These are phyloP conservation scores for Blastomyces gilchristii DNA, from an alignment of 2,329 filamentous ascomycete genomes.

Conservation along the genomic window DNA sequence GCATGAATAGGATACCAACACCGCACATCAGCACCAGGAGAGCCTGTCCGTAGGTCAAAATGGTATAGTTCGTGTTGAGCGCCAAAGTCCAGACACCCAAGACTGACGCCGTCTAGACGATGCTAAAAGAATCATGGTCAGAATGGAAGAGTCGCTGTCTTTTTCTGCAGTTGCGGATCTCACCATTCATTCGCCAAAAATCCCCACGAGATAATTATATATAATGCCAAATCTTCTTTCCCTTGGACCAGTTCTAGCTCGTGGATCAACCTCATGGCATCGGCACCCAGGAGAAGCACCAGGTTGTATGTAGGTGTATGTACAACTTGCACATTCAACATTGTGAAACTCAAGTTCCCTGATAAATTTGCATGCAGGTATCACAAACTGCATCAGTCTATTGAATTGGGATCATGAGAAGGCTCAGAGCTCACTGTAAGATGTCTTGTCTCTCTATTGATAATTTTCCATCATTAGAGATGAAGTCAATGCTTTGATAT, in stretches of 20 bases:
- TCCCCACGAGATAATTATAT: neutral
- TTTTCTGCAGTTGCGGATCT: neutral
- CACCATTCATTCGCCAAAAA: neutral
- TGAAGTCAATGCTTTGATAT: neutral
- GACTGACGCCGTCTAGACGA: neutral
- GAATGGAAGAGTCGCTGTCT: neutral
- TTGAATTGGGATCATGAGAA: neutral
- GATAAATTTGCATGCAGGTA: neutral
- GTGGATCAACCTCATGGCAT: neutral
- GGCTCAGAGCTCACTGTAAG: neutral
- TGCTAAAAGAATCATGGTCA: neutral
- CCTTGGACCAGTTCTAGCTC: neutral
- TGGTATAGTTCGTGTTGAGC: neutral
- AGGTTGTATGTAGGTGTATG: neutral
- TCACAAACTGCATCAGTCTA: neutral
- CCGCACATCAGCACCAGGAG: neutral
- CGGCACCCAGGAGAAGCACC: neutral
- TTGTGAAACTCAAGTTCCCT: neutral
- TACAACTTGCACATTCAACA: neutral
- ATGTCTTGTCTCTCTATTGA: neutral
- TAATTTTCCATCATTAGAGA: conserved; percentile 2
- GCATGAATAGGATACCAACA: neutral
- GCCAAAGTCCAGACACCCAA: neutral
- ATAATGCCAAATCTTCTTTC: neutral
- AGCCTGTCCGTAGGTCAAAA: neutral